Conservation (phyloP, 1,139 yeast species). For the Hanseniaspora gamundiae region DNA sequence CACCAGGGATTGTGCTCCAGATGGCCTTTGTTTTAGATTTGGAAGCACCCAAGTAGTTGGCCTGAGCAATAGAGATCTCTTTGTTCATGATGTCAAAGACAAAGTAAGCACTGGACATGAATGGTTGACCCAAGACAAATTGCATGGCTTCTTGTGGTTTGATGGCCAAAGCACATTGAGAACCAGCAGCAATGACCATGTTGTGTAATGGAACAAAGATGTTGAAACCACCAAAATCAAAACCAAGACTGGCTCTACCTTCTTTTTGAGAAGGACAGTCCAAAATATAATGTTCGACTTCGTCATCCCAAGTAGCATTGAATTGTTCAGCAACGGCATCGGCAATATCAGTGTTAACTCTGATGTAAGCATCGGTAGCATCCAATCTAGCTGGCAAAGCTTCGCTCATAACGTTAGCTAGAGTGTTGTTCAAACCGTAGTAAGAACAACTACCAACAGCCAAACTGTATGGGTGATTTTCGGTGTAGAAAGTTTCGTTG, state of each 20-base stretch:
- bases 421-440: conserved; percentile 18
- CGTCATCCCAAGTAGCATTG: conserved; percentile 28
- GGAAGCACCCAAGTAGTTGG: conserved; percentile 24
- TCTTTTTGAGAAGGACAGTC: conserved; percentile 19
- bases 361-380: conserved; percentile 38
- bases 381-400: conserved; percentile 32
- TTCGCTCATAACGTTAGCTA: conserved; percentile 11
- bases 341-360: conserved; percentile 28
- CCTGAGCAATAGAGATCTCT: conserved; percentile 25
- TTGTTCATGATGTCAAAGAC: conserved; percentile 62
- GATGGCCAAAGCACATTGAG: conserved; percentile 5
- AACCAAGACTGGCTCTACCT: conserved; percentile 17
- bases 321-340: conserved; percentile 23
- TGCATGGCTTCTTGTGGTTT: conserved; percentile 2
- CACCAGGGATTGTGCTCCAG: conserved; percentile 6
- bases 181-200: conserved; percentile 20
- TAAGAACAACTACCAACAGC: conserved; percentile 28
- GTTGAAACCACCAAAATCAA: conserved; percentile 42
- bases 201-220: conserved; percentile 38
- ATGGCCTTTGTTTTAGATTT: conserved; percentile 4
- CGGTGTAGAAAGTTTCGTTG: conserved; percentile 16
- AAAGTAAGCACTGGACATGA: conserved; percentile 59
- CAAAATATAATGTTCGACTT: conserved; percentile 27
- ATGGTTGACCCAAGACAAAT: conserved; percentile 54
- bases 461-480: conserved; percentile 33